These are phyloP conservation scores for Pinus tabuliformis DNA, from an alignment of 75 land plant species.

Conservation along the genomic window DNA sequence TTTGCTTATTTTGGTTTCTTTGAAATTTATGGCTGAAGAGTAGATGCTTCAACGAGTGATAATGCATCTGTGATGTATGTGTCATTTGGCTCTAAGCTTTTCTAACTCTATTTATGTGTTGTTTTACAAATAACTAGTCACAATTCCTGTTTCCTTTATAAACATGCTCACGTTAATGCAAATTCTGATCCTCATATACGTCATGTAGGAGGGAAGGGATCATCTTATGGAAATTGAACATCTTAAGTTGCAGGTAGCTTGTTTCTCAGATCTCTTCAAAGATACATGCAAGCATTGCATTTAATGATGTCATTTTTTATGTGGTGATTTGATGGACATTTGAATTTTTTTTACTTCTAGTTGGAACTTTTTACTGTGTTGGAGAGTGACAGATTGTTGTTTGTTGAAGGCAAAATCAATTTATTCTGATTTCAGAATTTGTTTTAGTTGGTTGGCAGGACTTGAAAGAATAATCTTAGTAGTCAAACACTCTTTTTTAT, in stretches of 20 bases:
- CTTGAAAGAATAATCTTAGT: not conserved
- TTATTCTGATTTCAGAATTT: not conserved
- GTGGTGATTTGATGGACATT: not conserved
- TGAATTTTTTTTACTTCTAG: too few relatives aligned
- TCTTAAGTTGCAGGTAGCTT: not conserved
- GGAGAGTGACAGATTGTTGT: too few relatives aligned
- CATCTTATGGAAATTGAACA: constrained; percentile 1
- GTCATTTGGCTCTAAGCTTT: not conserved
- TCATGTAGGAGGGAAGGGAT: not conserved
- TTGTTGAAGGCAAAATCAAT: not conserved
- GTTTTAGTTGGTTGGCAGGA: not conserved
- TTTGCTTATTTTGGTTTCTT: not conserved
- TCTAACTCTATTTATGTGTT: not conserved
- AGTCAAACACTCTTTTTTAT: not conserved
- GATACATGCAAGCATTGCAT: not conserved
- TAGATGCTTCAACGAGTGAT: not conserved
- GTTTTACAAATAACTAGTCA: not conserved
- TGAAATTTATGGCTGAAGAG: not conserved
- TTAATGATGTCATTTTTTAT: not conserved
- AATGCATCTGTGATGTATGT: not conserved
- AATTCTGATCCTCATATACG: not conserved
- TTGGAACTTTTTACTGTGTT: too few relatives aligned
- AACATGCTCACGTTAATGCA: not conserved
- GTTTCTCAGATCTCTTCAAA: not conserved
- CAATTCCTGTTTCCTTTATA: not conserved